A percentile compares a stretch with the other conserved stretches of the same genome.
phyloP scores from a whole-genome alignment of 176 grass and related monocot genomes.

The Carex littledalei region DNA sequence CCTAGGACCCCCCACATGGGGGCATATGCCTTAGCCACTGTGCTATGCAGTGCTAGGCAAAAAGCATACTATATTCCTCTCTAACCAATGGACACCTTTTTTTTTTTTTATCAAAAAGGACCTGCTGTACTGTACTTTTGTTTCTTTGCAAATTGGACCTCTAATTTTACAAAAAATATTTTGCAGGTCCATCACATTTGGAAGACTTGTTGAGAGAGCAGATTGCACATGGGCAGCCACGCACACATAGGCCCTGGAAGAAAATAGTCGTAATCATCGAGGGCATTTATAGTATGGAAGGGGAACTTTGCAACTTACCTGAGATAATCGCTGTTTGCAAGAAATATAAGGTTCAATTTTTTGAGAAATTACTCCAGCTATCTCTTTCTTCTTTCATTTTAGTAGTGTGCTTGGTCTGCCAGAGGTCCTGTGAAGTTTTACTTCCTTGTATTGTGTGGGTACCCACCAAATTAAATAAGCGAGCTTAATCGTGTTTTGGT shows the following conservation, averaged over 20 bases:
- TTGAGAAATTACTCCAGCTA: not conserved
- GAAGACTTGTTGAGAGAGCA: conserved; percentile 89
- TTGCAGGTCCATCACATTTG: conserved; percentile 68
- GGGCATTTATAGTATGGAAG: conserved; percentile 98
- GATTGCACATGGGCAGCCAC: conserved; percentile 72
- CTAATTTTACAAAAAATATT: conserved; percentile 8
- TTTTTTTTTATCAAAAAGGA: not conserved
- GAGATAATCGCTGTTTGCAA: conserved; percentile 90
- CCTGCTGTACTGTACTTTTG: not conserved
- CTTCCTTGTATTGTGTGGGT: not conserved
- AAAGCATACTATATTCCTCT: not conserved
- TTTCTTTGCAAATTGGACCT: conserved; percentile 11
- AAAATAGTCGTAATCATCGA: conserved; percentile 96
- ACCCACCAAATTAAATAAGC: not conserved
- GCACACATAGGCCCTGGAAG: conserved; percentile 88
- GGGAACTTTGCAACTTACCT: conserved; percentile 83
- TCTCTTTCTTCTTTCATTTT: not conserved
- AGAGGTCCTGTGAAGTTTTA: conserved; percentile 2
- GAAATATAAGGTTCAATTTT: conserved; percentile 76
- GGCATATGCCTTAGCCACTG: too few relatives aligned
- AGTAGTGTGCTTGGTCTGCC: conserved; percentile 2
- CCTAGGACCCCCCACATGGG: too few relatives aligned
- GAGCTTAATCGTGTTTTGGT: not conserved
- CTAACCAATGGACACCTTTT: not conserved
- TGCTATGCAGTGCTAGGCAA: not conserved